These are phyloP conservation scores for Miamiensis avidus DNA, from an alignment of 169 alveolate genomes.

Conservation along the genomic window DNA sequence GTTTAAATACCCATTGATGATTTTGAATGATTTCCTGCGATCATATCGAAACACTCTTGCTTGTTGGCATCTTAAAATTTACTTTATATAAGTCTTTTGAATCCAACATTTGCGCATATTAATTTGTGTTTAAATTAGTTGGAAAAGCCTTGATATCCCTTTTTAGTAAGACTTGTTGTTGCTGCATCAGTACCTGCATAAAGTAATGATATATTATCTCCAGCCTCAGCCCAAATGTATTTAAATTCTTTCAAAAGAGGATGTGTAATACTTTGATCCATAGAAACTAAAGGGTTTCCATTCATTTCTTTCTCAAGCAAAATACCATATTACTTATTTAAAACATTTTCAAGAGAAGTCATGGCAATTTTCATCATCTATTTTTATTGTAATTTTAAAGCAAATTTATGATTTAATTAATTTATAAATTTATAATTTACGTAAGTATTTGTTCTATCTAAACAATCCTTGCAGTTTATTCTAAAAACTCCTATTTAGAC, in stretches of 20 bases:
- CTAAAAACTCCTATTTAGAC: constrained; percentile 94
- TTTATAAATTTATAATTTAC: background rate
- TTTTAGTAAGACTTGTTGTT: background rate
- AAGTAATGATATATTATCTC: background rate
- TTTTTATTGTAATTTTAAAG: background rate
- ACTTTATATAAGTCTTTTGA: background rate
- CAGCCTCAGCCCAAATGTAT: background rate
- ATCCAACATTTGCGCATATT: background rate
- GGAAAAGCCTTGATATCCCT: background rate
- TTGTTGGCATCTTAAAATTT: background rate
- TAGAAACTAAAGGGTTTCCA: background rate
- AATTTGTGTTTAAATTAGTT: background rate
- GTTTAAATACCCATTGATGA: background rate
- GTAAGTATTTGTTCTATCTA: constrained; percentile 97
- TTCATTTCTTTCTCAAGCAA: background rate
- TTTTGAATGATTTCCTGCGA: background rate
- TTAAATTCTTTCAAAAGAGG: background rate
- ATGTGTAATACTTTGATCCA: background rate
- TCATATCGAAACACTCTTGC: background rate
- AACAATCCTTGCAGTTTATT: constrained; percentile 97
- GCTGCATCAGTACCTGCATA: background rate
- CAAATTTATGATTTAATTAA: too few species aligned
- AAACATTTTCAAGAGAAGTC: background rate
- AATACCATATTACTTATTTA: too few species aligned
- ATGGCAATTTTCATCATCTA: background rate